Evolutionary conservation across 352 stramenopile species (phyloP), one percentile per base, ranked within the genome.

Genomic region (Phytophthora idaei): DNA sequence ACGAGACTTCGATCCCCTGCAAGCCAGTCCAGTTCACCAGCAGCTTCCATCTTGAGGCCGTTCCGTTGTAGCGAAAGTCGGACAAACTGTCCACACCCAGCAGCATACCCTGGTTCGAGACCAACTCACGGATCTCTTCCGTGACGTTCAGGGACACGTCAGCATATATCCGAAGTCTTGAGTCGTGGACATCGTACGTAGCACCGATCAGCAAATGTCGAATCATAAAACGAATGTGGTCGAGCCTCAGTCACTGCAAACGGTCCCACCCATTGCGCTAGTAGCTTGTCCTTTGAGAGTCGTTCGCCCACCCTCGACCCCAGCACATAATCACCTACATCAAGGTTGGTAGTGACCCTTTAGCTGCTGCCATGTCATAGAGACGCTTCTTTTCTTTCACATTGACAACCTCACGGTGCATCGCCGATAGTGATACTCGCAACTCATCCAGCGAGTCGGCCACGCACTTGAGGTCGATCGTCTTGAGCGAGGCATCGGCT

Each of bases 81-180:
- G 11, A 4, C 5, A 55, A 55, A 14, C 48, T 21, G 14, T 55
- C 48, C 5, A 45, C 49, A 10, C 49, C 49, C 4, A 56, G 14
- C 32, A 56, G n/a, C 32, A 56, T 34, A 0, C 49, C 49, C 8
- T 56, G 49, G 10, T 32, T 45, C 31, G 49, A 56, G 7, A 56
- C 49, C 7, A 56, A 11, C 17, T 56, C 49, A 5, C 2, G 49
- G 15, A 45, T 31, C 29, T 45, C 49, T 32, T 45, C 32, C 15
- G 49, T 56, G 15, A 17, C 29, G 32, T 44, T 27, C 32, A 56
- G 32, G 7, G 10, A 29, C 2, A 31, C 12, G 12, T 56, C 49
- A 12, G 49, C n/a, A 31, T 56, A 56, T 8, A 56, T 32, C 2
- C 17, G 14, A 2, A 56, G 32, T 2, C 32, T 14, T 1, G 32